Conservation (phyloP, 805 yeast species). For the Debaryomyces hansenii region DNA sequence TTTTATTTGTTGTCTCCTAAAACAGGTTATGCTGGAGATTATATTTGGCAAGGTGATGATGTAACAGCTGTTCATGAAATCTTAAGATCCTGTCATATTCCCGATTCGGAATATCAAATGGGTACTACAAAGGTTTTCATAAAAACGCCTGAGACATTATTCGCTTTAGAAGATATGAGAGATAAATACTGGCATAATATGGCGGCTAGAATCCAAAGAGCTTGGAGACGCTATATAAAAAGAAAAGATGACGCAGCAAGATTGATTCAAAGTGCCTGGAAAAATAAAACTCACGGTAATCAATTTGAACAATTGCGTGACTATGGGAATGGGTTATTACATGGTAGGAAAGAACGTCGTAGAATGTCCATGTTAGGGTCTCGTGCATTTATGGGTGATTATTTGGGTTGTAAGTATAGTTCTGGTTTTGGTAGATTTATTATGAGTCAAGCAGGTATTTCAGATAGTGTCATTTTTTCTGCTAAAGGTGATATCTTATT, state of each 20-base stretch:
- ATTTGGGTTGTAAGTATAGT: constrained; percentile 76
- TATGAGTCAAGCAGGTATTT: constrained; percentile 65
- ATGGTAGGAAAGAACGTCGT: constrained; percentile 84
- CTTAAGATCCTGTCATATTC: constrained; percentile 61
- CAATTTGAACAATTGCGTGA: constrained; percentile 84
- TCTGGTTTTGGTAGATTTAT: constrained; percentile 74
- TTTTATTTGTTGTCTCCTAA: constrained; percentile 83
- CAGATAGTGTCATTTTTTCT: constrained; percentile 74
- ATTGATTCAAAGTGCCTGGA: constrained; percentile 78
- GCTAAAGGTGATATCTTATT: constrained; percentile 76
- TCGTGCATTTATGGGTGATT: constrained; percentile 93
- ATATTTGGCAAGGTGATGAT: constrained; percentile 58
- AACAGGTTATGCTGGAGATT: constrained; percentile 88
- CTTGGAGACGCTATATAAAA: constrained; percentile 84
- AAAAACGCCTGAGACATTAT: constrained; percentile 94
- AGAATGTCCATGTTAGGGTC: constrained; percentile 83
- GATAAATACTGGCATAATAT: constrained; percentile 97
- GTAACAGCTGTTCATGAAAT: constrained; percentile 52
- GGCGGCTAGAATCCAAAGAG: constrained; percentile 97
- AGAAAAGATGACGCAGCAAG: constrained; percentile 86
- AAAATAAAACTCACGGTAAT: constrained; percentile 77
- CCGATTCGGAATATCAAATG: constrained; percentile 79
- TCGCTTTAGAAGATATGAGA: constrained; percentile 93
- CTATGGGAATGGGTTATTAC: constrained; percentile 69
- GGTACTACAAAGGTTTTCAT: constrained; percentile 92